These are phyloP conservation scores for Exophiala xenobiotica DNA, from an alignment of 2,329 filamentous ascomycete genomes.

Conservation along the genomic window DNA sequence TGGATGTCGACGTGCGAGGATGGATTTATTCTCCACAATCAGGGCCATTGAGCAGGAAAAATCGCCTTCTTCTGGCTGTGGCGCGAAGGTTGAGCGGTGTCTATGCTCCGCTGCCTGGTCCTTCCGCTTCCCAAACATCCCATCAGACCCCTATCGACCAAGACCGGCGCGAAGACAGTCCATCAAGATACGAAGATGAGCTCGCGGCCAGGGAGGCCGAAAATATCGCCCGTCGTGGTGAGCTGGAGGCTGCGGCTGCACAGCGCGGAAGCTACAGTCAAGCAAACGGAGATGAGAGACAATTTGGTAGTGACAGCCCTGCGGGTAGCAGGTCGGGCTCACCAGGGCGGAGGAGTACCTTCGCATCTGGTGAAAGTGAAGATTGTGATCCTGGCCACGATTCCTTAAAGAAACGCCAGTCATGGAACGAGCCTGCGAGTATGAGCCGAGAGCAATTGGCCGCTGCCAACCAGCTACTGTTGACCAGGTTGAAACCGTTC, in stretches of 20 bases:
- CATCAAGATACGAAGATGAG: constrained; percentile 59
- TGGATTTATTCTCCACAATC: constrained; percentile 90
- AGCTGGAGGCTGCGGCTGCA: constrained; percentile 69
- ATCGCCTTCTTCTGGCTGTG: constrained; percentile 80
- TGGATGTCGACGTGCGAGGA: constrained; percentile 91
- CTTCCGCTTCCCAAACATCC: constrained; percentile 44
- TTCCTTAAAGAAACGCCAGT: constrained; percentile 47
- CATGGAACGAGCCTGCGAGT: constrained; percentile 55
- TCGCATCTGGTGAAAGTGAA: constrained; percentile 23
- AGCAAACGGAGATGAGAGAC: constrained; percentile 35
- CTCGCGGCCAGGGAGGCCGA: constrained; percentile 73
- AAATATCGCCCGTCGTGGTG: constrained; percentile 70
- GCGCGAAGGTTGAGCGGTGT: constrained; percentile 86
- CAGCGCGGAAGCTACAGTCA: constrained; percentile 63
- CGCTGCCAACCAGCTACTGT: constrained; percentile 79
- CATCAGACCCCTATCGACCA: constrained; percentile 43
- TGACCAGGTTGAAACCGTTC: constrained; percentile 85
- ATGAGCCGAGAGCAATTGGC: constrained; percentile 75
- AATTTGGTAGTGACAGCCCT: constrained; percentile 40
- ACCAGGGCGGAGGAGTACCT: constrained; percentile 16
- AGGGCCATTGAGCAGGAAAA: constrained; percentile 81
- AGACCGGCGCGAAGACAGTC: constrained; percentile 47
- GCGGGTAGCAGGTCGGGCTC: constrained; percentile 29
- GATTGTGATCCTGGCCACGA: constrained; percentile 34
- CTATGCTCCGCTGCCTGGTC: constrained; percentile 58